phyloP scores from a whole-genome alignment of 495 filamentous ascomycete species.

The Penicillium robsamsonii region DNA sequence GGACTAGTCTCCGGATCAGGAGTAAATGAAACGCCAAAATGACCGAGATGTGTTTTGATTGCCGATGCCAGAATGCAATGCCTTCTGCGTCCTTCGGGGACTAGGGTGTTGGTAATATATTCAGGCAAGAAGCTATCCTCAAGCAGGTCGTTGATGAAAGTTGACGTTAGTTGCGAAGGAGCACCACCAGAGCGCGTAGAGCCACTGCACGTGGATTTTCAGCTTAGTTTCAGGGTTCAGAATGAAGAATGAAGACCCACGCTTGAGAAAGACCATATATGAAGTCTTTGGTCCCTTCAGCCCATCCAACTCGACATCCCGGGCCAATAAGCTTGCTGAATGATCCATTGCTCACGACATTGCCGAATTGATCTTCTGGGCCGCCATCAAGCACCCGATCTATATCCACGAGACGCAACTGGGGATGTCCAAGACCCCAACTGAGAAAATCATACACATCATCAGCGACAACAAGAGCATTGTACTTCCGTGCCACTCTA shows the following conservation, averaged over 20 bases:
- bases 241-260: constrained; percentile 38
- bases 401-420: constrained; percentile 65
- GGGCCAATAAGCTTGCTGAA: constrained; percentile 72
- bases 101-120: constrained; percentile 44
- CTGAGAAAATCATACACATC: constrained; percentile 77
- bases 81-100: constrained; percentile 49
- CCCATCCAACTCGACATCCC: constrained; percentile 69
- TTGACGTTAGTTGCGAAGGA: constrained; percentile 63
- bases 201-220: constrained; percentile 13
- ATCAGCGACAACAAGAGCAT: constrained; percentile 67
- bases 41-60: constrained; percentile 49
- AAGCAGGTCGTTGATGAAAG: constrained; percentile 58
- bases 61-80: constrained; percentile 46
- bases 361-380: constrained; percentile 53
- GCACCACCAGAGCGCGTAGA: constrained; percentile 65
- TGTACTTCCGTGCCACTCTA: constrained; percentile 55
- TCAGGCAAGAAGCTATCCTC: constrained; percentile 39
- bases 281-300: constrained; percentile 58
- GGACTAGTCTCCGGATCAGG: constrained; percentile 48
- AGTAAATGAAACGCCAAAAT: constrained; percentile 48
- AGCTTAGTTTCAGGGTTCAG: neutral
- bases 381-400: constrained; percentile 50
- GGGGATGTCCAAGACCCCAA: constrained; percentile 42
- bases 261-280: constrained; percentile 54
- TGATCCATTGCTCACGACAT: constrained; percentile 66